Evolutionary conservation across 2,329 filamentous ascomycete species (phyloP).

Genomic region (Fusarium hainanense): DNA sequence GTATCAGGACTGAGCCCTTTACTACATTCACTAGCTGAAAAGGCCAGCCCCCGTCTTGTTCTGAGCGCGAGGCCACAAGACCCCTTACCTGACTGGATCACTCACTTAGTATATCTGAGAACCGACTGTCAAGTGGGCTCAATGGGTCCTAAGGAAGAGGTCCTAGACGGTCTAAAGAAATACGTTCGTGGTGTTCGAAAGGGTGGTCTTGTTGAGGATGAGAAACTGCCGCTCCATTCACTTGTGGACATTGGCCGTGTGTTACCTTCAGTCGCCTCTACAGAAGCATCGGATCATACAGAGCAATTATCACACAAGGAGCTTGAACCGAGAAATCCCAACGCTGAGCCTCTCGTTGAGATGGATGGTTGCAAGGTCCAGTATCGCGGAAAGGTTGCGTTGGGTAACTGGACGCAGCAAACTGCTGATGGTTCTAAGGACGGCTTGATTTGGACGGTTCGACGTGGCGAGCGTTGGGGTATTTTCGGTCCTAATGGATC

Average conservation of each 20-base stretch:
- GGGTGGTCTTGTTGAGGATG: slow-evolving; percentile 59
- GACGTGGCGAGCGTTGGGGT: slow-evolving; percentile 87
- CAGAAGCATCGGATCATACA: slow-evolving; percentile 5
- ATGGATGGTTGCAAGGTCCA: slow-evolving; percentile 86
- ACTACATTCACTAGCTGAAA: slow-evolving; percentile 73
- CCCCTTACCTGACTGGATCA: slow-evolving; percentile 88
- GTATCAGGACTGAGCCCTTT: slow-evolving; percentile 77
- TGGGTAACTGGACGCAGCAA: slow-evolving; percentile 83
- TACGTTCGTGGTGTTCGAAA: slow-evolving; percentile 61
- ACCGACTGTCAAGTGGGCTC: slow-evolving; percentile 72
- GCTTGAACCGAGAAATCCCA: slow-evolving; percentile 39
- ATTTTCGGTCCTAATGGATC: slow-evolving; percentile 95
- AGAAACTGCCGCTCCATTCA: slow-evolving; percentile 59
- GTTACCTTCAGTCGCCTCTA: slow-evolving; percentile 47
- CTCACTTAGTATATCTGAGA: slow-evolving; percentile 79
- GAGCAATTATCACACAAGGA: slow-evolving; percentile 28
- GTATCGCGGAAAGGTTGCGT: slow-evolving; percentile 80
- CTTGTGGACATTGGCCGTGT: slow-evolving; percentile 63
- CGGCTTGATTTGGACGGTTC: slow-evolving; percentile 85
- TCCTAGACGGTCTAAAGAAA: slow-evolving; percentile 65
- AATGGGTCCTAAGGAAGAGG: slow-evolving; percentile 72
- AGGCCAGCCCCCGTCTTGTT: slow-evolving; percentile 76
- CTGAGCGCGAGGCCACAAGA: slow-evolving; percentile 87
- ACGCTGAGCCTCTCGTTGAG: slow-evolving; percentile 80
- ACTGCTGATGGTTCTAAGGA: slow-evolving; percentile 59